These are phyloP conservation scores for Trichoderma parareesei DNA, from an alignment of 495 filamentous ascomycete species.

Conservation along the genomic window DNA sequence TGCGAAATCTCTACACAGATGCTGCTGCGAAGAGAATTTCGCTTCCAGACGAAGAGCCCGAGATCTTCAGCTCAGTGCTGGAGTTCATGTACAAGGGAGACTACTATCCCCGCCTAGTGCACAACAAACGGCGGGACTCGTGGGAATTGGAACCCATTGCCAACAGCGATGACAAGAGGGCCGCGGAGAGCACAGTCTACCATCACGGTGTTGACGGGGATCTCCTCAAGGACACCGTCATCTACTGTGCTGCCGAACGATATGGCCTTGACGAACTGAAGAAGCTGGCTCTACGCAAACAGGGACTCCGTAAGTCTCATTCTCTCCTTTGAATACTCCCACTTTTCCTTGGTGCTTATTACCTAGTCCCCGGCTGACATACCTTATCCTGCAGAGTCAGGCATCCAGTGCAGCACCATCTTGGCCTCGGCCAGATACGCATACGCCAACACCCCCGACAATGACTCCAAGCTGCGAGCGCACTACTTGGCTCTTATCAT, in stretches of 20 bases:
- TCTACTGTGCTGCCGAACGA: constrained; percentile 82
- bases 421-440: constrained; percentile 75
- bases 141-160: constrained; percentile 61
- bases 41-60: constrained; percentile 78
- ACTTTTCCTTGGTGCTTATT: not conserved
- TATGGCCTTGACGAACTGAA: constrained; percentile 78
- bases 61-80: constrained; percentile 82
- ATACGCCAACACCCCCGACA: constrained; percentile 82
- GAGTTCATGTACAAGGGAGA: constrained; percentile 91
- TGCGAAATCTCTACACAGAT: constrained; percentile 56
- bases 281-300: constrained; percentile 73
- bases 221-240: constrained; percentile 78
- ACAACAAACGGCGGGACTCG: constrained; percentile 57
- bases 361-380: constrained; percentile 4
- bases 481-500: constrained; percentile 93
- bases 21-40: constrained; percentile 59
- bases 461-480: constrained; percentile 77
- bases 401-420: constrained; percentile 78
- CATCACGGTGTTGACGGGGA: constrained; percentile 55
- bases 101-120: constrained; percentile 71
- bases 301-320: constrained; percentile 53
- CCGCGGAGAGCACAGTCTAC: constrained; percentile 59
- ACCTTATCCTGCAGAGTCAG: constrained; percentile 42
- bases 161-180: constrained; percentile 30
- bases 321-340: not conserved